Percentiles rank a stretch among this genome's conserved stretches.
phyloP scores from a whole-genome alignment of 2,329 filamentous ascomycete species.

The Cyphellophora attinorum region DNA sequence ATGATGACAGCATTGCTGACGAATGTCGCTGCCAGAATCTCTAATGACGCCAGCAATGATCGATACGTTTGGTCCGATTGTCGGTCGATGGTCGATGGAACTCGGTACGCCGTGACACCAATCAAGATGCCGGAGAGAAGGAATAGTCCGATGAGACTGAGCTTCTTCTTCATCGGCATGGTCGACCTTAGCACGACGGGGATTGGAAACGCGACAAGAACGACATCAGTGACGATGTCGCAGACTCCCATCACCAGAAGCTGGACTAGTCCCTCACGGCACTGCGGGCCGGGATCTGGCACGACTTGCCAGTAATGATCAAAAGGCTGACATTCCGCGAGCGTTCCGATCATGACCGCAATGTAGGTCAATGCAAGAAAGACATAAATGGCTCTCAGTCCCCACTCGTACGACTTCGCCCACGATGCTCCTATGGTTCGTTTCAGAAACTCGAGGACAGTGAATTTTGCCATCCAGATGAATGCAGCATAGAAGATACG shows the following conservation, averaged over 20 bases:
- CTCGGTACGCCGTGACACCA: constrained; percentile 66
- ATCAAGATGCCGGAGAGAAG: constrained; percentile 74
- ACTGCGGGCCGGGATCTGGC: constrained; percentile 78
- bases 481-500: constrained; percentile 73
- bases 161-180: constrained; percentile 67
- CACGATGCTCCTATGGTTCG: constrained; percentile 75
- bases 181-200: constrained; percentile 73
- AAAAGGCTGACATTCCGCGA: constrained; percentile 75
- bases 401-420: constrained; percentile 64
- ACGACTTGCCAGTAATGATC: constrained; percentile 67
- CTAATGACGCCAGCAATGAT: constrained; percentile 78
- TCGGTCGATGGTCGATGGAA: constrained; percentile 64
- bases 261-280: constrained; percentile 78
- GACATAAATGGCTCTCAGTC: constrained; percentile 62
- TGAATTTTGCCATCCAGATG: constrained; percentile 85
- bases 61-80: constrained; percentile 75
- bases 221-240: constrained; percentile 79
- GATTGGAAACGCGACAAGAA: constrained; percentile 81
- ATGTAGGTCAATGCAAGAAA: constrained; percentile 71
- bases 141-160: constrained; percentile 72
- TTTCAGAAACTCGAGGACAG: constrained; percentile 84
- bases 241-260: constrained; percentile 82
- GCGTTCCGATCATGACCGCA: constrained; percentile 68
- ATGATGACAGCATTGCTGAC: constrained; percentile 84
- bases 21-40: constrained; percentile 78